These are phyloP conservation scores for Eucalyptus tenuipes DNA, from an alignment of 345 rosid species.

Conservation along the genomic window DNA sequence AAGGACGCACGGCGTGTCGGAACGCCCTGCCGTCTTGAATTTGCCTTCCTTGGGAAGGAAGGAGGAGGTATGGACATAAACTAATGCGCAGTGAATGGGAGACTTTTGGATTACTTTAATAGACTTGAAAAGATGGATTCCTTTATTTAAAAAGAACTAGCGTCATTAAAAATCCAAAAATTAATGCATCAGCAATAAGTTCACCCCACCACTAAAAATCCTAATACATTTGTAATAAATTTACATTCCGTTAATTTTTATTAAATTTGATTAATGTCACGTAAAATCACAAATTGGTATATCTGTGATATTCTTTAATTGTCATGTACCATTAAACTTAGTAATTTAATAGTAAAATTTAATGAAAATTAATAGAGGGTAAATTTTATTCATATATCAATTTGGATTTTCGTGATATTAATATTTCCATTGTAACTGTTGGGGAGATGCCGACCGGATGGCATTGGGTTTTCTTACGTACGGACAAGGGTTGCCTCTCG, in stretches of 20 bases:
- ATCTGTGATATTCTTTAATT: rapidly evolving
- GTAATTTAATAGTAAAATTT: no score
- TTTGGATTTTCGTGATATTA: not conserved
- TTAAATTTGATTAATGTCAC: no score
- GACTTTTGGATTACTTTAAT: not conserved
- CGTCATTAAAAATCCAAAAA: no score
- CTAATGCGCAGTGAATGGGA: not conserved
- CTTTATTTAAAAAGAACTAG: not conserved
- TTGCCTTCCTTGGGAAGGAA: not conserved
- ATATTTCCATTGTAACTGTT: no score
- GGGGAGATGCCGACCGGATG: not conserved
- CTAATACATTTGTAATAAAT: no score
- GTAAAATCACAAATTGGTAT: no score
- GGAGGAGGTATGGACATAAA: not conserved
- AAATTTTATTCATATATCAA: rapidly evolving
- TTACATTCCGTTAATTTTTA: rapidly evolving
- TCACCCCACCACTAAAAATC: not conserved
- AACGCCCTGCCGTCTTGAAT: not conserved
- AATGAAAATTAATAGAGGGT: rapidly evolving
- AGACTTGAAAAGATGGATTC: not conserved
- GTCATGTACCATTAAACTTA: rapidly evolving
- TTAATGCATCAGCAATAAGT: rapidly evolving
- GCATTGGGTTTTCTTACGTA: not conserved
- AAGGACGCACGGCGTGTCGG: not conserved
- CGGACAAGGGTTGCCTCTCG: not conserved